Evolutionary conservation across 192 early-diverging fungal species (phyloP).

Genomic region (Coemansia sp.): DNA sequence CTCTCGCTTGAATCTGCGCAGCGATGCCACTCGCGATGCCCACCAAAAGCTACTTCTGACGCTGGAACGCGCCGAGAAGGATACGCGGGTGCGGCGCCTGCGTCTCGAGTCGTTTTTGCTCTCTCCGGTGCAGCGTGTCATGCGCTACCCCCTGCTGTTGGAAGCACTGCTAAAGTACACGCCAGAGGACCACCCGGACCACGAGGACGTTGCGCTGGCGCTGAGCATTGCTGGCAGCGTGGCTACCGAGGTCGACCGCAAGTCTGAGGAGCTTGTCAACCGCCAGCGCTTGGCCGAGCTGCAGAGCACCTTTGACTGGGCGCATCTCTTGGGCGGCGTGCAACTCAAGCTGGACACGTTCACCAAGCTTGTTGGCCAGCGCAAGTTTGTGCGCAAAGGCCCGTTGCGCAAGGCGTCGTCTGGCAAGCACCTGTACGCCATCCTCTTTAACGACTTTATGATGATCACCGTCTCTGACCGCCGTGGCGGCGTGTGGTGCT

Average conservation of each 20-base stretch:
- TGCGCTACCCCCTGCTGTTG: conserved; percentile 49
- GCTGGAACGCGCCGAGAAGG: conserved; percentile 47
- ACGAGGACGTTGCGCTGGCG: conserved; percentile 47
- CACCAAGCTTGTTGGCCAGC: conserved; percentile 49
- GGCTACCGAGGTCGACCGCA: conserved; percentile 50
- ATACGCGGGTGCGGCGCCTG: conserved; percentile 35
- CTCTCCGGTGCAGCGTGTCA: conserved; percentile 48
- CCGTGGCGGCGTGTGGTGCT: conserved; percentile 45
- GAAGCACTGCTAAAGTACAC: conserved; percentile 52
- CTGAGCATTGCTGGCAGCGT: conserved; percentile 48
- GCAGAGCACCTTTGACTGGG: conserved; percentile 51
- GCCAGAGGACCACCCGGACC: conserved; percentile 42
- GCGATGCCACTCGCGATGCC: conserved; percentile 34
- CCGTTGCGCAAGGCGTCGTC: conserved; percentile 50
- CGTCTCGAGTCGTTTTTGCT: conserved; percentile 50
- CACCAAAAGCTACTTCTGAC: conserved; percentile 47
- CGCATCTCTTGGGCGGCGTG: conserved; percentile 47
- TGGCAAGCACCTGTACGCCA: conserved; percentile 48
- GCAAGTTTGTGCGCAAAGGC: conserved; percentile 53
- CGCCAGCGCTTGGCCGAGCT: conserved; percentile 45
- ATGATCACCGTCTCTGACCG: conserved; percentile 51
- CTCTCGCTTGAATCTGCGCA: conserved; percentile 41
- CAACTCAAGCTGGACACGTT: conserved; percentile 49
- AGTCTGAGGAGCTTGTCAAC: conserved; percentile 51
- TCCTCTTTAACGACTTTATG: conserved; percentile 55